phyloP scores from a whole-genome alignment of 2,329 filamentous ascomycete genomes.

The Gliomastix tumulicola region DNA sequence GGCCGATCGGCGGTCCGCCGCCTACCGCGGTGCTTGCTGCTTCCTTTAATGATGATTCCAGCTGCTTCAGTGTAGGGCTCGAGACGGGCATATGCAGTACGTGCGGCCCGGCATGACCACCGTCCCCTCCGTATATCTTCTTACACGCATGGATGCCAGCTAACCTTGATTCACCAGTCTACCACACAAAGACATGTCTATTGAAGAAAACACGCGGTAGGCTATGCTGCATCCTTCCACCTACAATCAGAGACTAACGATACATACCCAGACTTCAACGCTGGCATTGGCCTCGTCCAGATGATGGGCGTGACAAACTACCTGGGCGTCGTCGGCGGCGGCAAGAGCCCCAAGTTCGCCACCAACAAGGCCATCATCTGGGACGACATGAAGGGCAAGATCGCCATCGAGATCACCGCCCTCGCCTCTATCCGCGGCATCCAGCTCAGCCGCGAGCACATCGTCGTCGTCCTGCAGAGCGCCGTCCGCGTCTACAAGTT shows the following conservation, averaged over 20 bases:
- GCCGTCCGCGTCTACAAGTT: slow-evolving; percentile 78
- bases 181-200: slow-evolving; percentile 65
- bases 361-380: slow-evolving; percentile 89
- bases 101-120: too few species aligned
- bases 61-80: slow-evolving; percentile 80
- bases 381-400: slow-evolving; percentile 75
- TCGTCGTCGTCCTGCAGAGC: slow-evolving; percentile 76
- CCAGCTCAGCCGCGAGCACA: slow-evolving; percentile 65
- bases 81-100: slow-evolving; percentile 80
- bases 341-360: slow-evolving; percentile 76
- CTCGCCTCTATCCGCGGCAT: slow-evolving; percentile 75
- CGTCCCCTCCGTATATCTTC: slow-evolving; percentile 1
- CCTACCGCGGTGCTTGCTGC: slow-evolving; percentile 73
- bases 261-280: slow-evolving; percentile 69
- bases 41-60: slow-evolving; percentile 78
- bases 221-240: too few species aligned
- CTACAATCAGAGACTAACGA: too few species aligned
- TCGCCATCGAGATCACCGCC: slow-evolving; percentile 71
- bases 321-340: slow-evolving; percentile 82
- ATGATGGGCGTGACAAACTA: slow-evolving; percentile 87
- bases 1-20: slow-evolving; percentile 70
- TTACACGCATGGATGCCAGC: neutral
- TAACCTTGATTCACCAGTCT: slow-evolving; percentile 44
- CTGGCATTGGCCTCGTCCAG: slow-evolving; percentile 73
- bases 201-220: slow-evolving; percentile 49